These are phyloP conservation scores for Colletotrichum shisoi DNA, from an alignment of 2,329 filamentous ascomycete genomes.

Conservation along the genomic window DNA sequence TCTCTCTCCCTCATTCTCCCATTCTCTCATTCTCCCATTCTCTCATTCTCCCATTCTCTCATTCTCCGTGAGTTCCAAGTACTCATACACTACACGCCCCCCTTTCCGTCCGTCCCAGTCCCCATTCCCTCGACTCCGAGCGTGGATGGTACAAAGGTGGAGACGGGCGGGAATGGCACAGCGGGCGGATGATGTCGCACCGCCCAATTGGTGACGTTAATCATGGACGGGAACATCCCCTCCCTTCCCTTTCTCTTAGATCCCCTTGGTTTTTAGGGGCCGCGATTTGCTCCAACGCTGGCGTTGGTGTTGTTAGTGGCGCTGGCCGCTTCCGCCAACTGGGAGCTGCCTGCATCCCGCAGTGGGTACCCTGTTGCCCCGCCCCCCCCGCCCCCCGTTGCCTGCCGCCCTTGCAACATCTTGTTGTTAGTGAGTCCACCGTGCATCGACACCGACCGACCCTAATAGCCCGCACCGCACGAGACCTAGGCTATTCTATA, in stretches of 20 bases:
- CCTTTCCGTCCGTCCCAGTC: slow-evolving; percentile 5
- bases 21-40: not conserved
- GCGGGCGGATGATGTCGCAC: slow-evolving; percentile 38
- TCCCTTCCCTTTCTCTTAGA: slow-evolving; percentile 30
- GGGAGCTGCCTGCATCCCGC: slow-evolving; percentile 3
- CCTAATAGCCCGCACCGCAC: too few relatives aligned
- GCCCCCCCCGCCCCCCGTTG: not conserved
- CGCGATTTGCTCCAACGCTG: slow-evolving; percentile 6
- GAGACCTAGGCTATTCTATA: too few relatives aligned
- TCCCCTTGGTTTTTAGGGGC: slow-evolving; percentile 20
- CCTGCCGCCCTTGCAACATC: too few relatives aligned
- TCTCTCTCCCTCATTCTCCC: not conserved
- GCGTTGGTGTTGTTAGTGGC: not conserved
- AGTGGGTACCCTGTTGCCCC: not conserved
- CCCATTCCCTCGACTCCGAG: slow-evolving; percentile 9
- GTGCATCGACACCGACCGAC: too few relatives aligned
- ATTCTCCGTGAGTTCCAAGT: not conserved
- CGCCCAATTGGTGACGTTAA: slow-evolving; percentile 34
- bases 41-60: not conserved
- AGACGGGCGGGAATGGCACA: slow-evolving; percentile 36
- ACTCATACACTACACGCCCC: not conserved
- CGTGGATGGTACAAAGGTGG: slow-evolving; percentile 27
- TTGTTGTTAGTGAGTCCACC: too few relatives aligned
- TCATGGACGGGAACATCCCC: slow-evolving; percentile 28
- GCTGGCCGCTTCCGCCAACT: slow-evolving; percentile 2